These are phyloP conservation scores for Murraya paniculata DNA, from an alignment of 345 rosid genomes.

Conservation along the genomic window DNA sequence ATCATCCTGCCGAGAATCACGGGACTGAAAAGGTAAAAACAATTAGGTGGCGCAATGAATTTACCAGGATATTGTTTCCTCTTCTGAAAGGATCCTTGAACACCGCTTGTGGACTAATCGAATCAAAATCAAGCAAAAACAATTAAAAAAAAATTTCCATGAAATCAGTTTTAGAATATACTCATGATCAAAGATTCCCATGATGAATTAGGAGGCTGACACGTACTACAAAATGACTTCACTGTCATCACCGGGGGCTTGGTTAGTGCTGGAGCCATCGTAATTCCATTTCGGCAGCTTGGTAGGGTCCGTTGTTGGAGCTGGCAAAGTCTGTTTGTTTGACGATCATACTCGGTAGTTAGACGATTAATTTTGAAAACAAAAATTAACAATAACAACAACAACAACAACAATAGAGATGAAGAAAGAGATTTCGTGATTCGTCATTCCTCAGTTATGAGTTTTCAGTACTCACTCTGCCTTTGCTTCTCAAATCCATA, in stretches of 20 bases:
- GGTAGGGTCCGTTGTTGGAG: slow-evolving; percentile 53
- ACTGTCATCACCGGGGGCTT: slow-evolving; percentile 75
- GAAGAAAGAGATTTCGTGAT: background rate
- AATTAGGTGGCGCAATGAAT: background rate
- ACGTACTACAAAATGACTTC: slow-evolving; percentile 77
- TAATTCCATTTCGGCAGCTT: slow-evolving; percentile 80
- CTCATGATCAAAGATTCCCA: background rate
- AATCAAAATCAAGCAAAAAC: background rate
- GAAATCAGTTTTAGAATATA: background rate
- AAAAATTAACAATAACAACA: background rate
- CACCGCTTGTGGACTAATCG: slow-evolving; percentile 63
- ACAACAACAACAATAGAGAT: background rate
- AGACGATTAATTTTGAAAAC: background rate
- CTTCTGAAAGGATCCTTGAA: slow-evolving; percentile 71
- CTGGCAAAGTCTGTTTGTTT: slow-evolving; percentile 49
- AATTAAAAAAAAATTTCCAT: background rate
- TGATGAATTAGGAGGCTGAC: background rate
- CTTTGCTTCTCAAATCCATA: slow-evolving; percentile 75
- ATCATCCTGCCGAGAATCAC: background rate
- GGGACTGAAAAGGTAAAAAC: background rate
- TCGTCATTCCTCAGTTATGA: background rate
- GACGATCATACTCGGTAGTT: too few species aligned
- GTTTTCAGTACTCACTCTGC: slow-evolving; percentile 34
- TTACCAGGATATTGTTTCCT: slow-evolving; percentile 78
- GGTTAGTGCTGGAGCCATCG: slow-evolving; percentile 77